A percentile compares a stretch with the other conserved stretches of the same genome.
Conservation (phyloP, 176 grass and related monocot species). For the Coix lacrymajobi region DNA sequence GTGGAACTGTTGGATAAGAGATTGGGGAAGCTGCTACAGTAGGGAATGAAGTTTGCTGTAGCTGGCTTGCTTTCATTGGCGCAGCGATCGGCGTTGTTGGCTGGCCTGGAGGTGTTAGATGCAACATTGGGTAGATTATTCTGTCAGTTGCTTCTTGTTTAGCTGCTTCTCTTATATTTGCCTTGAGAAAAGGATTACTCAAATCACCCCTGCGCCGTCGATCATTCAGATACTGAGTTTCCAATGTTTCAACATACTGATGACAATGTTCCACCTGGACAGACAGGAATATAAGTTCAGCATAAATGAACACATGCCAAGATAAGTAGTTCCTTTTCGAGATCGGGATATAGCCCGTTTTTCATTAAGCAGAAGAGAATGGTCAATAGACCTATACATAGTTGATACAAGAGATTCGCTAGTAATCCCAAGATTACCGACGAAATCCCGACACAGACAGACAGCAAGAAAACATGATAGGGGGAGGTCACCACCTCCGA, state of each 20-base stretch:
- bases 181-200: slow-evolving; percentile 74
- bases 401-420: too few species aligned
- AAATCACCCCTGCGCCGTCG: slow-evolving; percentile 34
- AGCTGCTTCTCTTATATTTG: slow-evolving; percentile 58
- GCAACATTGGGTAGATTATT: slow-evolving; percentile 61
- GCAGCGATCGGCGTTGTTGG: background rate
- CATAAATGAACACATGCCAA: background rate
- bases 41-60: slow-evolving; percentile 23
- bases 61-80: slow-evolving; percentile 24
- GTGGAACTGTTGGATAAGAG: slow-evolving; percentile 26
- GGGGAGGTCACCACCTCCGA: too few species aligned
- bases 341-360: too few species aligned
- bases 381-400: too few species aligned
- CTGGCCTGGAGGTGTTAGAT: slow-evolving; percentile 33
- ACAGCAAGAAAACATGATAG: too few species aligned
- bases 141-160: slow-evolving; percentile 52
- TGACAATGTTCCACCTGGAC: slow-evolving; percentile 79
- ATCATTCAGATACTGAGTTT: slow-evolving; percentile 49
- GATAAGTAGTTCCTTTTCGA: background rate
- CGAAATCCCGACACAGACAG: too few species aligned
- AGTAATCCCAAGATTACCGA: too few species aligned
- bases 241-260: slow-evolving; percentile 61
- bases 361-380: too few species aligned
- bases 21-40: slow-evolving; percentile 17
- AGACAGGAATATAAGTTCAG: slow-evolving; percentile 34